Evolutionary conservation across 2,329 filamentous ascomycete genomes (phyloP).

Genomic region (Septoria linicola): DNA sequence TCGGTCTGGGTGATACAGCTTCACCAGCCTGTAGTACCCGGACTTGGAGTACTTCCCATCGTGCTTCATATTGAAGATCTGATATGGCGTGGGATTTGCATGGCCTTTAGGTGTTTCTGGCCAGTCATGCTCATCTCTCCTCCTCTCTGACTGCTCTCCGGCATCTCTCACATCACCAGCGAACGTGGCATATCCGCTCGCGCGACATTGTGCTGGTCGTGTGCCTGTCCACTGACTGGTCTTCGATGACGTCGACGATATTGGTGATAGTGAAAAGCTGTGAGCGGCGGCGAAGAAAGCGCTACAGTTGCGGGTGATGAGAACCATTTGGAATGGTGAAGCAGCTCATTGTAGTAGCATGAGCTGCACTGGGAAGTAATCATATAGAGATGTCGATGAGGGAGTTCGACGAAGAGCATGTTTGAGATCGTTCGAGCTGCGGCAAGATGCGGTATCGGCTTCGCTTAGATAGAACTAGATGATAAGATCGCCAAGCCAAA

Average conservation of each 20-base stretch:
- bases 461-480: too few species aligned
- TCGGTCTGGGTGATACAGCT: constrained; percentile 87
- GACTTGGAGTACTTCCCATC: constrained; percentile 74
- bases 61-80: constrained; percentile 69
- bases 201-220: constrained; percentile 28
- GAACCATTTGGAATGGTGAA: constrained; percentile 26
- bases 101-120: constrained; percentile 41
- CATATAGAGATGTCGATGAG: neutral
- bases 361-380: constrained; percentile 1
- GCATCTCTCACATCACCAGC: constrained; percentile 28
- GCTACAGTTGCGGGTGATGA: constrained; percentile 42
- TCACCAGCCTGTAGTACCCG: constrained; percentile 86
- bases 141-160: constrained; percentile 28
- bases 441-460: neutral
- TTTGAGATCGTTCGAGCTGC: constrained; percentile 10
- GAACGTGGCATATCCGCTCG: constrained; percentile 36
- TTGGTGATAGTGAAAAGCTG: constrained; percentile 28
- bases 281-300: constrained; percentile 36
- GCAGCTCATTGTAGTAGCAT: constrained; percentile 25
- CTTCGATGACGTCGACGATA: constrained; percentile 45
- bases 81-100: constrained; percentile 74
- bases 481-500: too few species aligned
- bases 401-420: constrained; percentile 1
- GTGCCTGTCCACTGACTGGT: constrained; percentile 36
- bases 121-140: constrained; percentile 34